These are phyloP conservation scores for Sophora flavescens DNA, from an alignment of 306 rosid species.

Conservation along the genomic window DNA sequence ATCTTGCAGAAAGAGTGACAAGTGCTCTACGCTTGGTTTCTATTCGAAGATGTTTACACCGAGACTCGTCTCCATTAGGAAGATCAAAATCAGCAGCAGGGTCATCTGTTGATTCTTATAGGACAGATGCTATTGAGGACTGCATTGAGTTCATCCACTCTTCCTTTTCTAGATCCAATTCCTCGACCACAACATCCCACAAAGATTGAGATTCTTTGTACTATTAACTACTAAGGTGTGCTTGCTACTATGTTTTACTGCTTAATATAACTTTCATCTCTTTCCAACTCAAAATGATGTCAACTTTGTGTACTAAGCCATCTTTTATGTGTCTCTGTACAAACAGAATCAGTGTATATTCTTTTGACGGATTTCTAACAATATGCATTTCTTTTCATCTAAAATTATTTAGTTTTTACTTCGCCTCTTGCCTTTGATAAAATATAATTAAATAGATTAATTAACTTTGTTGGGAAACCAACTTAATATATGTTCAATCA, in stretches of 20 bases:
- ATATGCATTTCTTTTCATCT: conserved; percentile 20
- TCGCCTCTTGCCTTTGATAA: neutral
- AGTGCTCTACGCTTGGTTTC: conserved; percentile 59
- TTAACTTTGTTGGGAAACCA: neutral
- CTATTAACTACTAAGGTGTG: conserved; percentile 12
- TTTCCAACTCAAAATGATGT: conserved; percentile 5
- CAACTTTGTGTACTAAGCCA: neutral
- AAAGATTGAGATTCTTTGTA: conserved; percentile 7
- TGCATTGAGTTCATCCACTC: conserved; percentile 90
- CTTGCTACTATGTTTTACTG: conserved; percentile 3
- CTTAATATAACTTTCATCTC: conserved; percentile 1
- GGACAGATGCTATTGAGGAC: conserved; percentile 83
- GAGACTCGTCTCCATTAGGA: conserved; percentile 50
- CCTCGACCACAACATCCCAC: conserved; percentile 46
- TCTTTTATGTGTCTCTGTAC: neutral
- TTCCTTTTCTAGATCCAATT: conserved; percentile 71
- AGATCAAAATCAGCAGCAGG: conserved; percentile 66
- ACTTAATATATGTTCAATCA: conserved; percentile 10
- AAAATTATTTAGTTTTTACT: too few species aligned
- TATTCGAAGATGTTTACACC: conserved; percentile 45
- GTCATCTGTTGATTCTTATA: conserved; percentile 58
- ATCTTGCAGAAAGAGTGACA: conserved; percentile 64
- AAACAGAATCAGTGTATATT: conserved; percentile 31
- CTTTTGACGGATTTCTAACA: too few species aligned
- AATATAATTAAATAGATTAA: neutral